Conservation (phyloP, 345 rosid species). For the Cochlearia excelsa region DNA sequence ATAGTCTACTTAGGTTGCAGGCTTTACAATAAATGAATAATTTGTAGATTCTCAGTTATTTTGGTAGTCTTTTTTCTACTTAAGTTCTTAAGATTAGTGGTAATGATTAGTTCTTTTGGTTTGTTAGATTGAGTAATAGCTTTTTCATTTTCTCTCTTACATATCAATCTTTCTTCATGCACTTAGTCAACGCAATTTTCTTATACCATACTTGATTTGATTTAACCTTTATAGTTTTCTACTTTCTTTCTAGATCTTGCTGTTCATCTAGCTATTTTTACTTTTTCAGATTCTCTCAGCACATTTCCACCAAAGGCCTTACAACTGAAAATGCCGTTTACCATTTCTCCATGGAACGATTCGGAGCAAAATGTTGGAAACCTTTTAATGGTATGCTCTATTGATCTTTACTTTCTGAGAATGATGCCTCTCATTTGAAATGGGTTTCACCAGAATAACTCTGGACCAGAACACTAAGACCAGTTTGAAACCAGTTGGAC, state of each 20-base stretch:
- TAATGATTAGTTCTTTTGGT: constrained; percentile 1
- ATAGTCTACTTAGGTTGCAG: constrained; percentile 14
- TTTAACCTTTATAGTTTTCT: constrained; percentile 1
- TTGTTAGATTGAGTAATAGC: constrained; percentile 9
- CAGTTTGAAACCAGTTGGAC: constrained; percentile 5
- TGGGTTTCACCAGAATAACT: constrained; percentile 14
- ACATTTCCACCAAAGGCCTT: constrained; percentile 67
- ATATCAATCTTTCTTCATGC: neutral
- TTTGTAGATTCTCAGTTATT: neutral
- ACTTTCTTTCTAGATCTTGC: constrained; percentile 14
- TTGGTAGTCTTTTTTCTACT: neutral
- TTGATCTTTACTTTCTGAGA: constrained; percentile 1
- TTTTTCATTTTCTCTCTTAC: neutral
- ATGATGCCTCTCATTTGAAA: constrained; percentile 8
- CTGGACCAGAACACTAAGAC: constrained; percentile 14
- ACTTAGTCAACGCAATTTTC: constrained; percentile 17
- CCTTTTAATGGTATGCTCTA: constrained; percentile 80
- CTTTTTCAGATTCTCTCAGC: constrained; percentile 61
- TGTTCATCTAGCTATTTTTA: constrained; percentile 19
- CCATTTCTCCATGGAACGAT: constrained; percentile 79
- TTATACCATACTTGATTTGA: constrained; percentile 11
- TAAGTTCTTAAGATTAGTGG: neutral
- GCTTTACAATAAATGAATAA: neutral
- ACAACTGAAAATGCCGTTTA: constrained; percentile 70
- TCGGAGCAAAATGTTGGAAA: constrained; percentile 85